Conservation (phyloP, 2,329 filamentous ascomycete species). For the Fusarium oxysporum region DNA sequence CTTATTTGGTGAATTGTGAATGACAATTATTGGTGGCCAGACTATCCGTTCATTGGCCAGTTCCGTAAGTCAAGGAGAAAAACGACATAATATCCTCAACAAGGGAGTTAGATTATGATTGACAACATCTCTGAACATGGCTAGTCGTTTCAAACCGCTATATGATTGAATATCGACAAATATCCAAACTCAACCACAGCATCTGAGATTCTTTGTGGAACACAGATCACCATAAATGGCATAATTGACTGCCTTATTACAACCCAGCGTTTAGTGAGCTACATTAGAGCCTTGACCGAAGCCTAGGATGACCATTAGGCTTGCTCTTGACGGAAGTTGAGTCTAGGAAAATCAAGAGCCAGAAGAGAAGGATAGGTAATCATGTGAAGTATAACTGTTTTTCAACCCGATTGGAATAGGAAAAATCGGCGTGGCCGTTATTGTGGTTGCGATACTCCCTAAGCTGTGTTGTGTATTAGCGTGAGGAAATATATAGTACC, state of each 20-base stretch:
- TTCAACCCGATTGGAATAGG: not conserved
- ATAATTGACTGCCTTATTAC: not conserved
- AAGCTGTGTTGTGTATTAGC: not conserved
- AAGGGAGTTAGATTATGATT: too few species aligned
- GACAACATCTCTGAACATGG: not conserved
- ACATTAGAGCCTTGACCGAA: not conserved
- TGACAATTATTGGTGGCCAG: not conserved
- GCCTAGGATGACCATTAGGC: not conserved
- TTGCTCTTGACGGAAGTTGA: not conserved
- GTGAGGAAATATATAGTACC: not conserved
- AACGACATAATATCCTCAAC: not conserved
- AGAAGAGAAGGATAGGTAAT: not conserved
- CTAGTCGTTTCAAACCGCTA: not conserved
- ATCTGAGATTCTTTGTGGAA: not conserved
- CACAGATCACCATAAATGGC: not conserved
- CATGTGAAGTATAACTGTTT: not conserved
- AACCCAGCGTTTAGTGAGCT: not conserved
- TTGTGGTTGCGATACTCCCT: not conserved
- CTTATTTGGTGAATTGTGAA: not conserved
- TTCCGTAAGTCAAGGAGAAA: too few species aligned
- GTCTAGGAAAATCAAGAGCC: not conserved
- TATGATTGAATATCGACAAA: not conserved
- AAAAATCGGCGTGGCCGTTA: not conserved
- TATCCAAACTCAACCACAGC: not conserved
- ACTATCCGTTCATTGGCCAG: not conserved